Base-by-base conservation (phyloP, 2,329 filamentous ascomycete genomes). In the Trichoderma atrobrunneum region DNA sequence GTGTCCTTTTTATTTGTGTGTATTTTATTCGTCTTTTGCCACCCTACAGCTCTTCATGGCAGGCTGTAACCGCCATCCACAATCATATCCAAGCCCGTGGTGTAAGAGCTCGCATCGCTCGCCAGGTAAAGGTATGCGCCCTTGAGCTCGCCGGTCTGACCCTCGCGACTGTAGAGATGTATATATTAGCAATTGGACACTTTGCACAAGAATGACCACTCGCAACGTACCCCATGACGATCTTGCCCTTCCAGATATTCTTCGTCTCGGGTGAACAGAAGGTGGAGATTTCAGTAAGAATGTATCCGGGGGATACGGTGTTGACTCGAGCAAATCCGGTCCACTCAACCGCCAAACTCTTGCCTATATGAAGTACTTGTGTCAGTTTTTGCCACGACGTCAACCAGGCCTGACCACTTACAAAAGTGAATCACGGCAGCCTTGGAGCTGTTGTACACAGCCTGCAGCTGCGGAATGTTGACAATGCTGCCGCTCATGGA, bases 51-150 rank as follows among this genome's bases (percentile, higher is more conserved):
- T 26, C 57, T 21, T 79, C 80, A 90, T 64, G 85, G 85, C 64
- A 85, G 80, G 77, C 84, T 86, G 81, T 94, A 94, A 70, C 92
- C 92, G 73, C 93, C 93, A 79, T 96, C 93, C 62, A 95, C 88
- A 74, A 93, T 83, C 72, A 96, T 85, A 80, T 94, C 91, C 11
- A 88, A 85, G 0, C 90, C 93, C 10, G 93, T 97, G 21, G 91
- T 94, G 82, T 94, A 97, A 69, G 90, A 92, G n/a, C 91, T 89
- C 5, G 93, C 93, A 81, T 97, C 93, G 16, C 91, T 93, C 21
- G 92, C 92, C 71, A 97, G 85, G 81, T 94, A 96, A 62, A 97
- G 82, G 80, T 92, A 97, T 21, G 91, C 91, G 24, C 93, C 94
- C 84, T 95, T 95, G 76, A 97, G 85, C 84, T 97, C 93, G 73